phyloP scores from a whole-genome alignment of 805 yeast genomes.

The Yarrowia sp. region DNA sequence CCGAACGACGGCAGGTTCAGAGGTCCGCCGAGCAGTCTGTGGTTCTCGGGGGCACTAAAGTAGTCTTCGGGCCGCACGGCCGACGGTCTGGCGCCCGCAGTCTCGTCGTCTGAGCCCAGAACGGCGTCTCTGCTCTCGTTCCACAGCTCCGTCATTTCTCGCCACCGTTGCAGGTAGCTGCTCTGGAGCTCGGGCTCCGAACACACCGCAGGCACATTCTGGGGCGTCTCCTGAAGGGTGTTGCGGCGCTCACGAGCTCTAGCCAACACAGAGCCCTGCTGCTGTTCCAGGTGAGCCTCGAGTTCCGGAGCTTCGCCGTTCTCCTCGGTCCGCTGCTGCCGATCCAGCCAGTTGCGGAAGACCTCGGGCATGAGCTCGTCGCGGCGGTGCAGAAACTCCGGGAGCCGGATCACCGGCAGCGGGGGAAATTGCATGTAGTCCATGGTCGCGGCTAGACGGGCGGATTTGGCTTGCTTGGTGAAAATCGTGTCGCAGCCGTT shows the following conservation, averaged over 20 bases:
- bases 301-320: conserved; percentile 10
- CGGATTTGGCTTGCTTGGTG: conserved; percentile 10
- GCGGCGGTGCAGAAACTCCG: conserved; percentile 35
- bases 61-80: conserved; percentile 13
- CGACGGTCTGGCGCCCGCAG: conserved; percentile 11
- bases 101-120: conserved; percentile 34
- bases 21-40: conserved; percentile 16
- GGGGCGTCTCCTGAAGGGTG: conserved; percentile 15
- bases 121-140: conserved; percentile 30
- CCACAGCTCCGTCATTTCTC: conserved; percentile 22
- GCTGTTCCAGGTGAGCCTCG: conserved; percentile 30
- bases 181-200: conserved; percentile 31
- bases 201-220: neutral
- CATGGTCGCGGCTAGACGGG: conserved; percentile 1
- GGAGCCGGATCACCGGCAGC: conserved; percentile 36
- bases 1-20: conserved; percentile 30
- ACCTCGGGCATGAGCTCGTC: conserved; percentile 38
- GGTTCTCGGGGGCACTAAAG: conserved; percentile 23
- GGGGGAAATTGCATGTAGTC: conserved; percentile 38
- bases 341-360: conserved; percentile 36
- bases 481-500: conserved; percentile 9
- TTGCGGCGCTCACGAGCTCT: conserved; percentile 21
- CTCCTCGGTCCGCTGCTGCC: conserved; percentile 8
- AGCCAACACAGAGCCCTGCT: conserved; percentile 28
- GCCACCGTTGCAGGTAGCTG: conserved; percentile 37